Percentiles rank a stretch among this genome's conserved stretches.
Conservation (phyloP, 2,329 filamentous ascomycete species). For the Penicillium sp. region DNA sequence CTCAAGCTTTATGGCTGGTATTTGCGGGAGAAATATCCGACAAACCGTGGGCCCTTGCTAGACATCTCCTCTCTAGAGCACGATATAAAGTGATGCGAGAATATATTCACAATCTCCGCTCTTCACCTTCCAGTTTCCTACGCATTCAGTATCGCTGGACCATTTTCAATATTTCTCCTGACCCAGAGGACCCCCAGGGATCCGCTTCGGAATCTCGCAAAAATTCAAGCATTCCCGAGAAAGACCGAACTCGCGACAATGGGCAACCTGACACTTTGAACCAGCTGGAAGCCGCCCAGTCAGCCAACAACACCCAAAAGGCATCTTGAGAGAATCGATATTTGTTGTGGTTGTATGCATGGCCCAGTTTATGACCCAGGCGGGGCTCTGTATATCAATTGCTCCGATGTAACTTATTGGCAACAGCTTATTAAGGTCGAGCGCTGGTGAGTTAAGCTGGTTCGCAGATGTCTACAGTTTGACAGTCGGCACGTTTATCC, state of each 20-base stretch:
- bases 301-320: slow-evolving; percentile 16
- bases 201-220: no score
- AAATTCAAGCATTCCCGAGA: background rate
- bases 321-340: slow-evolving; percentile 30
- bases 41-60: background rate
- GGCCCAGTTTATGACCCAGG: slow-evolving; percentile 50
- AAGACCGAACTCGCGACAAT: slow-evolving; percentile 4
- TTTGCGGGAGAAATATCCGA: background rate
- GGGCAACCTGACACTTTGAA: slow-evolving; percentile 23
- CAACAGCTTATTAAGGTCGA: slow-evolving; percentile 49
- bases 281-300: slow-evolving; percentile 23
- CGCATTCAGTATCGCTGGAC: background rate
- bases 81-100: background rate
- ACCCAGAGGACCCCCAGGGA: background rate
- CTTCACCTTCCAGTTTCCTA: background rate
- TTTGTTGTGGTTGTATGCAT: slow-evolving; percentile 39
- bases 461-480: slow-evolving; percentile 62
- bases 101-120: background rate
- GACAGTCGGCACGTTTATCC: slow-evolving; percentile 43
- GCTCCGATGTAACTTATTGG: slow-evolving; percentile 56
- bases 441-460: slow-evolving; percentile 56
- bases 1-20: background rate
- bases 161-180: background rate
- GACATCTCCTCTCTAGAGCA: background rate
- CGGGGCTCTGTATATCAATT: slow-evolving; percentile 53